Base-by-base conservation (phyloP, 805 yeast genomes). In the Metschnikowia aberdeeniae region DNA sequence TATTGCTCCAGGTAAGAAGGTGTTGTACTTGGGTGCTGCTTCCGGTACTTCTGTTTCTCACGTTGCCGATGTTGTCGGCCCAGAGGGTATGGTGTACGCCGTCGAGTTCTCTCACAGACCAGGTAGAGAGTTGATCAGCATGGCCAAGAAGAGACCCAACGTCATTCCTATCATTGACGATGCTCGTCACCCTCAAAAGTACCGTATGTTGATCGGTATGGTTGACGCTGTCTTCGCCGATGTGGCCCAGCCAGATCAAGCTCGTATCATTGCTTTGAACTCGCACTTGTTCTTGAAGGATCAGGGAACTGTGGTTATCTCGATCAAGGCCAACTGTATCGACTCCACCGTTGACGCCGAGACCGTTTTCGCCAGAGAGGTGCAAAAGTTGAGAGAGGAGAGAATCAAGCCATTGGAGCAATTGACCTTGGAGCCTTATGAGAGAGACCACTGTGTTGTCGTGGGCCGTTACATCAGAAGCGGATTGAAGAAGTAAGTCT, bases 101-200 rank as follows among this genome's bases (percentile, higher is more conserved):
- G 99, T 93, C 58, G 99, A 93, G 77, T 93, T 93, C 78, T 89
- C 97, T 54, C 98, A 93, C 82, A 86, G 99, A 81, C 96, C 98
- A 65, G 99, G 99, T 71, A 86, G 99, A 80, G 99, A 93, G 74
- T 81, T 93, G 74, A 92, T 93, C 64, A 88, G 95, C 63, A 93
- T 93, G 99, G 99, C 99, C 68, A 93, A 92, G 83, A 93, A 93
- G 95, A 88, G 99, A 82, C 98, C 99, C 56, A 93, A 93, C 67
- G 95, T 93, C 48, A 89, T 93, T 58, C 99, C 99, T 63, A 93
- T 93, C 72, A 90, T 93, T 69, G 99, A 93, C 75, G 99, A 93
- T 76, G 99, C 99, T 54, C 90, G 99, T 80, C 99, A 93, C 76
- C 99, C 99, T 65, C 99, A 93, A 72, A 93, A 93, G 76, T 93